Evolutionary conservation across 2,329 filamentous ascomycete genomes (phyloP).

Genomic region (Dichotomopilus funicola): DNA sequence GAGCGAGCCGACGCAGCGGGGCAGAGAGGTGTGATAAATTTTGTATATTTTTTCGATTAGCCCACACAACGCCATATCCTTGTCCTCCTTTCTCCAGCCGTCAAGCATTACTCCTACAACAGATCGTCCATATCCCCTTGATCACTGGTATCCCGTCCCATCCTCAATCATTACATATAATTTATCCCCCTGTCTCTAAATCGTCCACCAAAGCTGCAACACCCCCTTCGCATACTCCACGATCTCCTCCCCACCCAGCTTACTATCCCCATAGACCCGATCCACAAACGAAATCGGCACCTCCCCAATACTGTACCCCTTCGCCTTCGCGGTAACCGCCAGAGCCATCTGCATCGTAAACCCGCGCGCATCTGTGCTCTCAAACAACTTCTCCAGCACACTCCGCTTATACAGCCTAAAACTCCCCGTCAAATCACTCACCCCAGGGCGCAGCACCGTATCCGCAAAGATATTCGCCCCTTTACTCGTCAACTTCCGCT

Average conservation of each 20-base stretch:
- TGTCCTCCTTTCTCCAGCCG: not conserved
- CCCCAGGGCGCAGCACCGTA: constrained; percentile 84
- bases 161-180: not conserved
- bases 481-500: constrained; percentile 75
- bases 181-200: constrained; percentile 4
- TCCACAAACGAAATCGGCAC: constrained; percentile 97
- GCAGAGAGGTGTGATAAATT: not conserved
- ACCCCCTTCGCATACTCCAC: constrained; percentile 92
- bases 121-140: not conserved
- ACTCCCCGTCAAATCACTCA: constrained; percentile 90
- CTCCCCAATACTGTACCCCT: constrained; percentile 90
- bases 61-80: not conserved
- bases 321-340: constrained; percentile 94
- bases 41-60: constrained; percentile 1
- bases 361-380: constrained; percentile 87
- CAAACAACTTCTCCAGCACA: constrained; percentile 84
- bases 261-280: constrained; percentile 82
- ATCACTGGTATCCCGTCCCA: not conserved
- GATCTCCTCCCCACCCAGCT: constrained; percentile 91
- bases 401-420: constrained; percentile 91
- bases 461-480: constrained; percentile 95
- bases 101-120: not conserved
- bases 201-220: constrained; percentile 56
- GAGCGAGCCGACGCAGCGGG: constrained; percentile 3
- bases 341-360: constrained; percentile 99